Evolutionary conservation across 179 eudicot genomes (phyloP).

Genomic region (Actinidia arguta): DNA sequence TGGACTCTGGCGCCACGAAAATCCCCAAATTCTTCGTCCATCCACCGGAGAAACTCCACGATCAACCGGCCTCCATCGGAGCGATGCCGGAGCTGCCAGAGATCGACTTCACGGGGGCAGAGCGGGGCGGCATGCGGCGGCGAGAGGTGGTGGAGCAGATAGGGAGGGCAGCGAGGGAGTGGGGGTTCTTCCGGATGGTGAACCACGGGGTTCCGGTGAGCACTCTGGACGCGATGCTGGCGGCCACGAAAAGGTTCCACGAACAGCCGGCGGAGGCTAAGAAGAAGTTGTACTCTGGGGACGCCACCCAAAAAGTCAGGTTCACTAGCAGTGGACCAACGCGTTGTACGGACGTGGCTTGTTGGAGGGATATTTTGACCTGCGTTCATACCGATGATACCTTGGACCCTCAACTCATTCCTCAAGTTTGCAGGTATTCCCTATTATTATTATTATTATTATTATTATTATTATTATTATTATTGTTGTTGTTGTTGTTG

Average conservation of each 20-base stretch:
- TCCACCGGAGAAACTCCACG: slow-evolving; percentile 1
- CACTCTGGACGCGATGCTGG: slow-evolving; percentile 36
- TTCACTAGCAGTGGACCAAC: slow-evolving; percentile 56
- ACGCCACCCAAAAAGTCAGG: slow-evolving; percentile 44
- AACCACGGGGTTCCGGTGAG: slow-evolving; percentile 23
- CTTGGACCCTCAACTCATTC: slow-evolving; percentile 31
- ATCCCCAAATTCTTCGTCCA: slow-evolving; percentile 36
- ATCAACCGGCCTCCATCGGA: not conserved
- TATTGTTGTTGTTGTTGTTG: not conserved
- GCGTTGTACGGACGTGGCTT: slow-evolving; percentile 42
- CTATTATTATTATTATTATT: no score
- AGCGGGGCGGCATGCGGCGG: not conserved
- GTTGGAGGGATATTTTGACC: slow-evolving; percentile 70
- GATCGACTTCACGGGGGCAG: slow-evolving; percentile 14
- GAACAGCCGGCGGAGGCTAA: slow-evolving; percentile 50
- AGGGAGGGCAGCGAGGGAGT: slow-evolving; percentile 1
- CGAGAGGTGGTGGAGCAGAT: slow-evolving; percentile 23
- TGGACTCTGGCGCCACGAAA: slow-evolving; percentile 13
- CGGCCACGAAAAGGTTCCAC: slow-evolving; percentile 34
- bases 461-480: not conserved
- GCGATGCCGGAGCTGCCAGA: slow-evolving; percentile 21
- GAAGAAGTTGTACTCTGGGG: slow-evolving; percentile 42
- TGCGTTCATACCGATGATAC: slow-evolving; percentile 34
- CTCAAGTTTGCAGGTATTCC: slow-evolving; percentile 41
- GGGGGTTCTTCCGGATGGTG: slow-evolving; percentile 25